These are phyloP conservation scores for Pythium rhizo-oryzae DNA, from an alignment of 352 stramenopile species.

Conservation along the genomic window DNA sequence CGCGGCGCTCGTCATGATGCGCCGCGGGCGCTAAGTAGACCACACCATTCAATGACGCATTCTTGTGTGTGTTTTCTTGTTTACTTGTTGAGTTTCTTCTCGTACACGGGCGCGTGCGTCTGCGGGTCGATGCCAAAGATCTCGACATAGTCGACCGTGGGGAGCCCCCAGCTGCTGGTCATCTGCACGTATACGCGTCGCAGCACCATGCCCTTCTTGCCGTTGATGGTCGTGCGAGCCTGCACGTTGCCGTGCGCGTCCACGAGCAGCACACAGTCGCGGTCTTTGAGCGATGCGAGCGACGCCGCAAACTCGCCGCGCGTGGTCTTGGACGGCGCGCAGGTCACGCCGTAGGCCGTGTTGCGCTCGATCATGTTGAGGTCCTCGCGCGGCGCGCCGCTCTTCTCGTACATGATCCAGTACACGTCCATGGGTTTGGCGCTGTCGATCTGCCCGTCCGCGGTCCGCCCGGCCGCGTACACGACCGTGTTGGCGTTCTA, in stretches of 20 bases:
- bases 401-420: constrained; percentile 90
- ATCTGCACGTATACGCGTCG: constrained; percentile 85
- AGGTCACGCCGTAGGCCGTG: constrained; percentile 72
- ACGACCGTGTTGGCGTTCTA: constrained; percentile 88
- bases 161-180: constrained; percentile 82
- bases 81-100: constrained; percentile 86
- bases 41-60: too few species aligned
- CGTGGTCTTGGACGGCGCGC: constrained; percentile 32
- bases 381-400: constrained; percentile 64
- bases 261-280: constrained; percentile 57
- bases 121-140: constrained; percentile 75
- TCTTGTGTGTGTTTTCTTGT: constrained; percentile 1
- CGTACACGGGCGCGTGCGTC: constrained; percentile 68
- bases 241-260: constrained; percentile 61
- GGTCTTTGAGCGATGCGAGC: constrained; percentile 74
- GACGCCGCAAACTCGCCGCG: constrained; percentile 46
- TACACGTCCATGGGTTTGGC: constrained; percentile 73
- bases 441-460: constrained; percentile 49
- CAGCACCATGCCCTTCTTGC: constrained; percentile 63
- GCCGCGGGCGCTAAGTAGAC: constrained; percentile 57
- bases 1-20: constrained; percentile 82
- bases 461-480: constrained; percentile 58
- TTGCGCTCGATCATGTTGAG: constrained; percentile 89
- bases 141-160: constrained; percentile 82
- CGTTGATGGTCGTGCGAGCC: constrained; percentile 71